Percentiles rank a stretch among this genome's conserved stretches.
Conservation (phyloP, 176 grass and related monocot genomes). For the Cenchrus purpureus region DNA sequence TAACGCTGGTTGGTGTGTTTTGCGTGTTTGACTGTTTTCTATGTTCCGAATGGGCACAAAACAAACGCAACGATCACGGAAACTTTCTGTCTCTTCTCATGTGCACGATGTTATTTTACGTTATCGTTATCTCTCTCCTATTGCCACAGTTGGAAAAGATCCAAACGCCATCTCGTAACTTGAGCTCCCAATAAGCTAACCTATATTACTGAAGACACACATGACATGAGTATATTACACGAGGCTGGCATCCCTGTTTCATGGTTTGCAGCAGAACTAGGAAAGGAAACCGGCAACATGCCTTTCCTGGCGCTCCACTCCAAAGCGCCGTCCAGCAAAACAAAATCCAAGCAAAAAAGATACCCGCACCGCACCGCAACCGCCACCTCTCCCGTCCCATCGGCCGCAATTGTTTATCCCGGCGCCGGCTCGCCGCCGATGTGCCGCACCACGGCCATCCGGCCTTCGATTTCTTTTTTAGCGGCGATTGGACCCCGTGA, state of each 20-base stretch:
- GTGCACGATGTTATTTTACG: neutral
- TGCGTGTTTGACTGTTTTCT: neutral
- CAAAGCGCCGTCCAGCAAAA: neutral
- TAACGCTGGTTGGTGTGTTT: neutral
- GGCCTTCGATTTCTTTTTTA: neutral
- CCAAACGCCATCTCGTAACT: constrained; percentile 29
- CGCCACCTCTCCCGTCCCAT: neutral
- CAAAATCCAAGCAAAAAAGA: neutral
- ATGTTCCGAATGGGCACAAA: neutral
- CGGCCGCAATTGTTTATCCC: constrained; percentile 29
- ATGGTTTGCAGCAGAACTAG: neutral
- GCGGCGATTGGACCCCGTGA: neutral
- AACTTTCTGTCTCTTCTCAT: neutral
- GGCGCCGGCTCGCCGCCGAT: neutral
- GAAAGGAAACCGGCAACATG: constrained; percentile 22
- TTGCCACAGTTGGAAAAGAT: neutral
- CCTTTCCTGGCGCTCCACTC: neutral
- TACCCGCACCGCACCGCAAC: neutral
- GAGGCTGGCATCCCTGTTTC: neutral
- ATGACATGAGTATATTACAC: too few species aligned
- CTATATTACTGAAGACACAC: neutral
- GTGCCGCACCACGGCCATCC: constrained; percentile 30
- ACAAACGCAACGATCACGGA: neutral
- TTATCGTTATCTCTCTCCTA: neutral
- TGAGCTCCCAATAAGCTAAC: neutral